These are phyloP conservation scores for Neofusicoccum laricinum DNA, from an alignment of 2,329 filamentous ascomycete genomes.

Conservation along the genomic window DNA sequence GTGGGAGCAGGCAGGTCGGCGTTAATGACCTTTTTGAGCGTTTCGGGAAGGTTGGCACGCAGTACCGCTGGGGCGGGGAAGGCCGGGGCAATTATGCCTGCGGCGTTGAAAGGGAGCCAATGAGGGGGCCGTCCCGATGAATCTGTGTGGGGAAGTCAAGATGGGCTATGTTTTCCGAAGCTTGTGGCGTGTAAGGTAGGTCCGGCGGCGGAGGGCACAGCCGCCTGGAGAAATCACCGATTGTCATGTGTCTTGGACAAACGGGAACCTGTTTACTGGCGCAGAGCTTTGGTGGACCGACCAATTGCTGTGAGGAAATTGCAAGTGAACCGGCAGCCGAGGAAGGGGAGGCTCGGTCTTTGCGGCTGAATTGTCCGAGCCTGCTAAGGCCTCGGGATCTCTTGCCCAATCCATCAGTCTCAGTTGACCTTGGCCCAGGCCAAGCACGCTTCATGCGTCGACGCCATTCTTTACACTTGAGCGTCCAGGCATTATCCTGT, in stretches of 20 bases:
- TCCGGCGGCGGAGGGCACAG: background rate
- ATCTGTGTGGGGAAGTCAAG: background rate
- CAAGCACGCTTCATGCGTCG: too few species aligned
- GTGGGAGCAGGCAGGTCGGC: slow-evolving; percentile 6
- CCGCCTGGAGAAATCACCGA: background rate
- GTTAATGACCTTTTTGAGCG: slow-evolving; percentile 3
- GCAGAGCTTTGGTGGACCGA: too few species aligned
- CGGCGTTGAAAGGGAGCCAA: background rate
- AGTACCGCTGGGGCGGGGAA: background rate
- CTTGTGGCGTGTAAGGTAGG: background rate
- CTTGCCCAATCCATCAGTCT: too few species aligned
- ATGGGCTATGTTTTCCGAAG: background rate
- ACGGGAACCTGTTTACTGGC: too few species aligned
- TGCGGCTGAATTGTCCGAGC: too few species aligned
- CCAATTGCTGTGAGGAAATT: too few species aligned
- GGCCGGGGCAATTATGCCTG: background rate
- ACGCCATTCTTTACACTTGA: too few species aligned
- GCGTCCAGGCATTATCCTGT: too few species aligned
- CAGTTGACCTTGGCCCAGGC: background rate
- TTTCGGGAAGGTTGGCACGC: slow-evolving; percentile 12
- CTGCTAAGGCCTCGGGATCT: too few species aligned
- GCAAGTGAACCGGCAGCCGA: too few species aligned
- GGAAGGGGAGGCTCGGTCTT: too few species aligned
- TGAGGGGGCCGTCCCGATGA: background rate
- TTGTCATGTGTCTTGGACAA: background rate